Evolutionary conservation across 192 early-diverging fungal species (phyloP).

Genomic region (Pilaira anomala): DNA sequence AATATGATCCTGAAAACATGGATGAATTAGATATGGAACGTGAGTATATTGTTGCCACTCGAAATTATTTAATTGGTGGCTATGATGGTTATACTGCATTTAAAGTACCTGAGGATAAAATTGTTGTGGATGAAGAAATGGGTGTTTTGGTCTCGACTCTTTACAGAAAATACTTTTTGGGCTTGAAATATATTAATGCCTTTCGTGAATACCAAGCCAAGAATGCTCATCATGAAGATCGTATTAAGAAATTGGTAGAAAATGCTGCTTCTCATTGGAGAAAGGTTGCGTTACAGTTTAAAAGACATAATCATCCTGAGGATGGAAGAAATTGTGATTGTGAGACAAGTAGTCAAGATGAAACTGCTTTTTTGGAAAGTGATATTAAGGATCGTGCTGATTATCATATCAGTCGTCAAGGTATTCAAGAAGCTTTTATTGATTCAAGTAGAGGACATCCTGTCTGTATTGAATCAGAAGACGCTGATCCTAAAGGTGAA

Average conservation of each 20-base stretch:
- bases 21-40: conserved; percentile 47
- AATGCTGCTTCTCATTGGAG: conserved; percentile 20
- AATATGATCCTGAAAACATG: conserved; percentile 25
- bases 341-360: not conserved
- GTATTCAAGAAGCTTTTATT: conserved; percentile 25
- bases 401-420: conserved; percentile 8
- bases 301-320: conserved; percentile 7
- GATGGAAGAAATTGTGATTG: not conserved
- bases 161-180: conserved; percentile 54
- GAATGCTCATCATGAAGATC: not conserved
- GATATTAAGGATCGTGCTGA: not conserved
- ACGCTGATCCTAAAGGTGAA: conserved; percentile 32
- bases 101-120: conserved; percentile 35
- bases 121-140: conserved; percentile 60
- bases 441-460: conserved; percentile 19
- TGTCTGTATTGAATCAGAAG: conserved; percentile 38
- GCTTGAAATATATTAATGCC: conserved; percentile 59
- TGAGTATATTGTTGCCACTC: conserved; percentile 52
- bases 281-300: conserved; percentile 3
- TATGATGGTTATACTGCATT: conserved; percentile 58
- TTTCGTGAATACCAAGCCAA: conserved; percentile 38
- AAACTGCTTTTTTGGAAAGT: not conserved
- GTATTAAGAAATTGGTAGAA: conserved; percentile 7
- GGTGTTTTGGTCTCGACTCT: conserved; percentile 56
- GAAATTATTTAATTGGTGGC: conserved; percentile 60